These are phyloP conservation scores for Ramaria rubella DNA, from an alignment of 768 basidiomycete genomes.

Conservation along the genomic window DNA sequence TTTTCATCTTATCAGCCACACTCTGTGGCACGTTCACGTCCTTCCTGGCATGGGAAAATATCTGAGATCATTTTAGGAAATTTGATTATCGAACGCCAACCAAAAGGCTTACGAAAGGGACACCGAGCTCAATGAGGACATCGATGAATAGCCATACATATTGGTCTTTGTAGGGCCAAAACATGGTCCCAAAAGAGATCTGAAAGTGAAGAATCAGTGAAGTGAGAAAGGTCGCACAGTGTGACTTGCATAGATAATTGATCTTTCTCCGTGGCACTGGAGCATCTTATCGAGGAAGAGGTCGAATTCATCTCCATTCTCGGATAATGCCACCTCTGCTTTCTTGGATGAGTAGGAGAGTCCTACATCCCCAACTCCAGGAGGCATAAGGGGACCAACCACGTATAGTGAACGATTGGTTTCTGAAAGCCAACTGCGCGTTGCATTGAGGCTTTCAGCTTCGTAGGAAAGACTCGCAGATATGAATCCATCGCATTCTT, in stretches of 20 bases:
- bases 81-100: not conserved
- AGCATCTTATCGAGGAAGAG: slow-evolving; percentile 15
- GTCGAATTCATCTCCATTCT: slow-evolving; percentile 9
- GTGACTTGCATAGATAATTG: slow-evolving; percentile 18
- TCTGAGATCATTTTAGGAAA: slow-evolving; percentile 8
- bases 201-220: not conserved
- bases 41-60: slow-evolving; percentile 16
- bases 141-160: slow-evolving; percentile 18
- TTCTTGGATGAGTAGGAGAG: not conserved
- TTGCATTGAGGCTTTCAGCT: slow-evolving; percentile 9
- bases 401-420: slow-evolving; percentile 11
- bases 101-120: slow-evolving; percentile 18
- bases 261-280: slow-evolving; percentile 12
- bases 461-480: slow-evolving; percentile 12
- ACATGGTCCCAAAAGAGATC: slow-evolving; percentile 21
- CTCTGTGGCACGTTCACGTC: slow-evolving; percentile 15
- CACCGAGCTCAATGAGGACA: slow-evolving; percentile 17
- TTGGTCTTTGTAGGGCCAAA: slow-evolving; percentile 17
- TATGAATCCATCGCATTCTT: slow-evolving; percentile 16
- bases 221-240: not conserved
- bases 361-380: not conserved
- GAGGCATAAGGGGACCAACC: slow-evolving; percentile 15
- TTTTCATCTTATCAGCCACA: slow-evolving; percentile 11
- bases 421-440: slow-evolving; percentile 11
- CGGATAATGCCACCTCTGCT: slow-evolving; percentile 9